Evolutionary conservation across 306 rosid genomes (phyloP), one percentile per base, ranked within the genome.

Genomic region (Cicer judaicum): DNA sequence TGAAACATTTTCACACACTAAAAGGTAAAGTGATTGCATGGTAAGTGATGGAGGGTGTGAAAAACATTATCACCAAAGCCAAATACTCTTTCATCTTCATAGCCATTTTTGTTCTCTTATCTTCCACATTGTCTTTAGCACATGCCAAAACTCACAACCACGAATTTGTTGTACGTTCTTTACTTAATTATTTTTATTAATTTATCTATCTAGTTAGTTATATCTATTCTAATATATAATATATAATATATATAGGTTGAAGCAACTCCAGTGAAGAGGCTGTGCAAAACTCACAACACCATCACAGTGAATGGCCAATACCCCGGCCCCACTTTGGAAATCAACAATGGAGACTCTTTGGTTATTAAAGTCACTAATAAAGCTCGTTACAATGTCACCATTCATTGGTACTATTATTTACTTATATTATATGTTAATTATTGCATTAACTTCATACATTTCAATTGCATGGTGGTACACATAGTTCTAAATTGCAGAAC

Each of bases 181-280:
- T 29, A 29, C 36, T 29, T 29, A 29, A 29, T 29, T 29, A 29
- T 29, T 29, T 0, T 21, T 21, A 29, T 29, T 29, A 29, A 29
- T 29, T 29, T 29, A 0, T 29, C 36, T 29, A 3, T 29, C 0
- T 29, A 0, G 5, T 29, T 29, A 29, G 36, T 29, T 29, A 29
- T 29, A 29, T 24, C 2, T 29, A 29, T 29, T 29, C 5, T 29
- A 29, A 29, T 29, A 29, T 29, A 29, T 29, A 29, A 29, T 29
- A 29, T 29, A 29, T 29, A 0, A 29, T 29, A 29, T 0, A 29
- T 29, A 29, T 29, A 29, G 98, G 73, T 93, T 83, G 79, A 91
- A 88, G 89, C 98, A 42, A 89, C 87, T 9, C 89, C 93, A 86
- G 97, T 88, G 93, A 93, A 88, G 93, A 93, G 98, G 98, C 91